A percentile compares a stretch with the other conserved stretches of the same genome.
These are phyloP conservation scores for Myxozyma kluyveri DNA, from an alignment of 805 yeast species.

Conservation along the genomic window DNA sequence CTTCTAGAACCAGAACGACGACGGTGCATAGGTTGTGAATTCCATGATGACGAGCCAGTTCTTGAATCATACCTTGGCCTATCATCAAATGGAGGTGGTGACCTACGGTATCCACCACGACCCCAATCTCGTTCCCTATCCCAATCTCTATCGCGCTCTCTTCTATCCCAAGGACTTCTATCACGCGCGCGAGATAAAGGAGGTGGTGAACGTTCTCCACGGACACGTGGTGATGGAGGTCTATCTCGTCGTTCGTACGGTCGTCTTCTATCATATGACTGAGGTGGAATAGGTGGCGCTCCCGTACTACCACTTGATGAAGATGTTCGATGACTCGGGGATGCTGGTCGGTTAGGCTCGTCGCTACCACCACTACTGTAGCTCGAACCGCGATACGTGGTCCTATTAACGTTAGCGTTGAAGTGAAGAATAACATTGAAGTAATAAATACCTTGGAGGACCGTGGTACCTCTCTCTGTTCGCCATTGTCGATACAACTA, in stretches of 20 bases:
- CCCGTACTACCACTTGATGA: too few species aligned
- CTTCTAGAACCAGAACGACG: slow-evolving; percentile 7
- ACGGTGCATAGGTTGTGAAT: too few species aligned
- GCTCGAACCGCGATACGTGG: background rate
- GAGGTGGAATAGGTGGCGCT: too few species aligned
- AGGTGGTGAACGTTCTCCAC: slow-evolving; percentile 12
- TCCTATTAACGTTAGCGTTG: too few species aligned
- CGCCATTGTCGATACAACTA: slow-evolving; percentile 7
- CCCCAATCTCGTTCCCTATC: slow-evolving; percentile 13
- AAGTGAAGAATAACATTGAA: background rate
- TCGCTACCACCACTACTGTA: background rate
- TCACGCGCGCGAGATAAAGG: slow-evolving; percentile 8
- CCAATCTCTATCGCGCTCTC: slow-evolving; percentile 14
- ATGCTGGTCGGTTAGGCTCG: too few species aligned
- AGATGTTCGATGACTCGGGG: too few species aligned
- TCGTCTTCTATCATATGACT: too few species aligned
- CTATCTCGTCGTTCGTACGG: too few species aligned
- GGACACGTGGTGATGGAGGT: background rate
- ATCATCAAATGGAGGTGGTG: slow-evolving; percentile 7
- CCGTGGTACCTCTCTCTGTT: slow-evolving; percentile 16
- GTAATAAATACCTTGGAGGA: slow-evolving; percentile 7
- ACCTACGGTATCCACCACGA: slow-evolving; percentile 1
- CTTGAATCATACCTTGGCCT: too few species aligned
- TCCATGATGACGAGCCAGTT: too few species aligned
- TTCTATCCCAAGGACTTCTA: slow-evolving; percentile 1